Evolutionary conservation across 768 basidiomycete species (phyloP).

Genomic region (Goffeauzyma gilvescens): DNA sequence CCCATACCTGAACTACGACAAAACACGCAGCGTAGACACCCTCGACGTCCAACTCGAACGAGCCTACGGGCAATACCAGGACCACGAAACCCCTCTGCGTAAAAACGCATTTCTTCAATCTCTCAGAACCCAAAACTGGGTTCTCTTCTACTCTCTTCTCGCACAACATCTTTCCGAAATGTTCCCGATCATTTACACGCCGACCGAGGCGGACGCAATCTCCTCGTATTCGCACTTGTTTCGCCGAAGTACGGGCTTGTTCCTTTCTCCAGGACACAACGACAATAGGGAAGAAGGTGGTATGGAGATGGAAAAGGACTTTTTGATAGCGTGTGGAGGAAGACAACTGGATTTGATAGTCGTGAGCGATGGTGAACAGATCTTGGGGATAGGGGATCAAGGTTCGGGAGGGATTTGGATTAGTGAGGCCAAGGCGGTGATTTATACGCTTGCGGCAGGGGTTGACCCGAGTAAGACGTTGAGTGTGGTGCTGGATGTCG

Average conservation of each 20-base stretch:
- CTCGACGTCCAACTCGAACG: conserved; percentile 59
- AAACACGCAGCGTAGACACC: conserved; percentile 39
- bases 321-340: conserved; percentile 39
- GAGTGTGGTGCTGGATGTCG: conserved; percentile 41
- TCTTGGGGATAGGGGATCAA: conserved; percentile 34
- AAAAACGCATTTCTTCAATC: conserved; percentile 49
- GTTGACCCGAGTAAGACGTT: conserved; percentile 14
- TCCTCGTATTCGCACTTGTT: conserved; percentile 68
- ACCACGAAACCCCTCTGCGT: conserved; percentile 34
- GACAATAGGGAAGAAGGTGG: conserved; percentile 58
- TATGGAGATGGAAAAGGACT: conserved; percentile 36
- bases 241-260: conserved; percentile 56
- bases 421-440: conserved; percentile 16
- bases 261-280: conserved; percentile 42
- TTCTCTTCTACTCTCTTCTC: conserved; percentile 56
- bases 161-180: conserved; percentile 44
- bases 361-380: conserved; percentile 29
- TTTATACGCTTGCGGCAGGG: conserved; percentile 16
- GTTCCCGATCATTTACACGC: conserved; percentile 24
- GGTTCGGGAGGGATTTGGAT: conserved; percentile 29
- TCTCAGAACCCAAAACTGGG: conserved; percentile 36
- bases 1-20: conserved; percentile 20
- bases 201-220: conserved; percentile 54
- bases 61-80: conserved; percentile 46
- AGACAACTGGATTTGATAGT: conserved; percentile 28